Evolutionary conservation across 495 filamentous ascomycete species (phyloP).

Genomic region (Lasiosphaeria miniovina): DNA sequence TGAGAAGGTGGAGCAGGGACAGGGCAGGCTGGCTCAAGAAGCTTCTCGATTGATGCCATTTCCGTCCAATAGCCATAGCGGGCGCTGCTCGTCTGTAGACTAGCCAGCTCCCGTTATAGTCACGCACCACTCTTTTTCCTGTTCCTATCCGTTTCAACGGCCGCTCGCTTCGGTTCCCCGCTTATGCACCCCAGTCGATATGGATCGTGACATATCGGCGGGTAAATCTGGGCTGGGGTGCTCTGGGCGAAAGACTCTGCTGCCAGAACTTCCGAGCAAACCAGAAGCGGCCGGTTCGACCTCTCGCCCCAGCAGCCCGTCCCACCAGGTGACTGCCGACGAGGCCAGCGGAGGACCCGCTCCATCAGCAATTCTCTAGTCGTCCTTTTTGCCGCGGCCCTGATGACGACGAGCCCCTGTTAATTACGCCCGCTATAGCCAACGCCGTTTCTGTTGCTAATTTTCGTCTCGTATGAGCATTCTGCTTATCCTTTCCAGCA

Average conservation of each 20-base stretch:
- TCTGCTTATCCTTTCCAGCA: background rate
- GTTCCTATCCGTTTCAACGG: constrained; percentile 4
- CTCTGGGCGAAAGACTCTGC: constrained; percentile 3
- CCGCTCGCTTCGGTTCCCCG: constrained; percentile 10
- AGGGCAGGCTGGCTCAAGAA: background rate
- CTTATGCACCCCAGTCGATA: constrained; percentile 17
- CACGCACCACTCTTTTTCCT: background rate
- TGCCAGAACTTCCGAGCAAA: constrained; percentile 20
- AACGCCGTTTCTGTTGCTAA: constrained; percentile 13
- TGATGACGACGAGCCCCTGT: constrained; percentile 6
- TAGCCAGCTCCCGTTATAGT: background rate
- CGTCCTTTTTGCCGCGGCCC: constrained; percentile 8
- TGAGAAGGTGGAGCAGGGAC: background rate
- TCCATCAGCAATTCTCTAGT: constrained; percentile 10
- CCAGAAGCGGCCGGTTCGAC: constrained; percentile 2
- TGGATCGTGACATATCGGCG: constrained; percentile 13
- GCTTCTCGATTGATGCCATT: too few species aligned
- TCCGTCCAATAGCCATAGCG: background rate
- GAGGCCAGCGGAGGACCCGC: constrained; percentile 11
- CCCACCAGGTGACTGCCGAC: constrained; percentile 21
- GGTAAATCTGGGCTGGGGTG: constrained; percentile 19
- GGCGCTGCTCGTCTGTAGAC: background rate
- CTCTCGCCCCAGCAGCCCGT: background rate
- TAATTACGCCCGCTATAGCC: constrained; percentile 8
- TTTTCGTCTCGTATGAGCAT: background rate